Evolutionary conservation across 1,284 basidiomycete species (phyloP).

Genomic region (Exobasidium cylindrosporum): DNA sequence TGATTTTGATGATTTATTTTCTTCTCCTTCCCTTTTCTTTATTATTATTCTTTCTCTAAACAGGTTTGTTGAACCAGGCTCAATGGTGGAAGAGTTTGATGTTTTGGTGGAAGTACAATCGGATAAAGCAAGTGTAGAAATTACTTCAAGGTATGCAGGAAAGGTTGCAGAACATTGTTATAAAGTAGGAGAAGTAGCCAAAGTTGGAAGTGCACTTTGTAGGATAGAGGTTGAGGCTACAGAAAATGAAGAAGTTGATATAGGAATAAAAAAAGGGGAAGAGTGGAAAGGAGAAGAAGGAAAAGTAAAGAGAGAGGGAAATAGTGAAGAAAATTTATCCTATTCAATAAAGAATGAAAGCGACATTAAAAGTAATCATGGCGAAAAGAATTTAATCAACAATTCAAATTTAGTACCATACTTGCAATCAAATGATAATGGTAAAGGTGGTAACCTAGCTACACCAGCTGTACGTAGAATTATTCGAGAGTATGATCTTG

Average conservation of each 20-base stretch:
- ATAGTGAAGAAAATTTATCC: slow-evolving; percentile 7
- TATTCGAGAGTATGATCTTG: slow-evolving; percentile 66
- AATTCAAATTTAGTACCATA: too few species aligned
- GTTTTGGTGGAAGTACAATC: slow-evolving; percentile 87
- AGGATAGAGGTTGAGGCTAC: slow-evolving; percentile 75
- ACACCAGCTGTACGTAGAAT: slow-evolving; percentile 75
- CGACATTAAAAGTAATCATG: background rate
- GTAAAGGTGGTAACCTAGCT: slow-evolving; percentile 56
- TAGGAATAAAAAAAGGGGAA: slow-evolving; percentile 20
- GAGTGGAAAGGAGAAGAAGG: slow-evolving; percentile 1
- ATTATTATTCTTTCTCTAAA: background rate
- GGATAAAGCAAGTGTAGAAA: slow-evolving; percentile 91
- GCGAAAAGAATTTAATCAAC: slow-evolving; percentile 21
- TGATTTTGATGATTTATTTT: background rate
- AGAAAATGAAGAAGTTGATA: slow-evolving; percentile 28
- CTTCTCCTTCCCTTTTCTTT: slow-evolving; percentile 5
- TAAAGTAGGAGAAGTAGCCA: slow-evolving; percentile 77
- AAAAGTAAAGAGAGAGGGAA: background rate
- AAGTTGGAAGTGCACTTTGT: slow-evolving; percentile 80
- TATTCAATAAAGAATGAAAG: background rate
- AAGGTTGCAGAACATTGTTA: slow-evolving; percentile 71
- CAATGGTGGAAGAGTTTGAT: slow-evolving; percentile 74
- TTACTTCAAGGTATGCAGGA: slow-evolving; percentile 83
- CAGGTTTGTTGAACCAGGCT: slow-evolving; percentile 65
- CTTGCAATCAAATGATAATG: slow-evolving; percentile 45